Percentiles rank a stretch among this genome's conserved stretches.
These are phyloP conservation scores for Phalaenopsis hybrid DNA, from an alignment of 116 monocot genomes.

Conservation along the genomic window DNA sequence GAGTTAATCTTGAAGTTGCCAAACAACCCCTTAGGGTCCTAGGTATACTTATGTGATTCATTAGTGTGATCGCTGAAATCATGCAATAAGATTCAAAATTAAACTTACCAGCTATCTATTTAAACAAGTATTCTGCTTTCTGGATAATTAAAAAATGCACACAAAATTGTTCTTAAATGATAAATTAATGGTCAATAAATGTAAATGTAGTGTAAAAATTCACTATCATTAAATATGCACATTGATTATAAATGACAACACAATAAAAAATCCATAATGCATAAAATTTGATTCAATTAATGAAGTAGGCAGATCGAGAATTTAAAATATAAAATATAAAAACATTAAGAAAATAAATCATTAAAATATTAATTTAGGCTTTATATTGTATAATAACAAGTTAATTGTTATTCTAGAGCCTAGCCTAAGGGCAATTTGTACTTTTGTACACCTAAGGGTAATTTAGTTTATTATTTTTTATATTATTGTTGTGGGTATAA, in stretches of 20 bases:
- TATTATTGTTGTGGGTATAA: too few relatives aligned
- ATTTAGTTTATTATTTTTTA: too few relatives aligned
- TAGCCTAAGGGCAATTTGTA: too few relatives aligned
- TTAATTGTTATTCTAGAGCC: too few relatives aligned
- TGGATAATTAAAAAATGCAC: not conserved
- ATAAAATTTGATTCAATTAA: not conserved
- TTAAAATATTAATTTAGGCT: not conserved
- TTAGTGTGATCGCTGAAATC: too few relatives aligned
- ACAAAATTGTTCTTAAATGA: not conserved
- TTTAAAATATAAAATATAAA: not conserved
- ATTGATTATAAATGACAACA: not conserved
- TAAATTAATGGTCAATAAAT: not conserved
- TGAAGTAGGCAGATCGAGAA: not conserved
- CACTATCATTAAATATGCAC: not conserved
- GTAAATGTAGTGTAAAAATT: not conserved
- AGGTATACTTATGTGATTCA: too few relatives aligned
- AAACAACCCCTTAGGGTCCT: too few relatives aligned
- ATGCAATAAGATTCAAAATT: too few relatives aligned
- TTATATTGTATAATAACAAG: too few relatives aligned
- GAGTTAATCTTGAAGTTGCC: too few relatives aligned
- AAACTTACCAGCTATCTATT: not conserved
- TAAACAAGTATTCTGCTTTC: not conserved
- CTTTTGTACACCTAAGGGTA: too few relatives aligned
- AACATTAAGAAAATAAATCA: not conserved
- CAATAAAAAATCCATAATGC: not conserved